Base-by-base conservation (phyloP, 768 basidiomycete genomes). In the Boletus rex-veris region DNA sequence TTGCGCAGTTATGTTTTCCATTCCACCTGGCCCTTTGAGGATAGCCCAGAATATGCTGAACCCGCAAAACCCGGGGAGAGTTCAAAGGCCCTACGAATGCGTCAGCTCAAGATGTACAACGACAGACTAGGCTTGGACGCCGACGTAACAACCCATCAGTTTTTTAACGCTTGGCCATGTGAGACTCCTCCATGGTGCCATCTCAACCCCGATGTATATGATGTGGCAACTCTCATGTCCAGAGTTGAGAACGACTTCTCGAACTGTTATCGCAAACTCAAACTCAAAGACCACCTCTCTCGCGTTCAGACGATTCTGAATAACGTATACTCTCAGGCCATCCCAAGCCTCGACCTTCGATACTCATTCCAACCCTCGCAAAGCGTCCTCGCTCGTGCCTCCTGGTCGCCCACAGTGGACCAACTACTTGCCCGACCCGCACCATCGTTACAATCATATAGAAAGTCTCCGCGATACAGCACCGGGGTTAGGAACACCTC, bases 111-210 rank as follows among this genome's bases (percentile, higher is more conserved):
- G 15, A 33, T 52, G 31, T 66, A 55, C 16, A 19, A 55, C 3
- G 1, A 33, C 2, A 59, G 61, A 40, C 45, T 14, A 18, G 6
- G 30, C 26, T 42, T 24, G n/a, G 64, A 68, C 37, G 19, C 21
- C 12, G 14, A 37, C 7, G 19, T 16, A 19, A 43, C 44, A 4
- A 52, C 50, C 28, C 11, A 19, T 3, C 15, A 2, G 11, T 30
- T 67, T 31, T 18, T 52, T 1, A 1, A 33, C 6, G 52, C 55
- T 38, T 69, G 67, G 66, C 62, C 59, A 18, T 58, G 47, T n/a
- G 52, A 61, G 43, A 55, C 45, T 4, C 51, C 64, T 7, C 60
- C 63, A 9, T 31, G 1, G 2, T 28, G 30, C 16, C 47, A 47
- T 1, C 56, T 59, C 26, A 11, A 49, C 12, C 11, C 12, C 9